Evolutionary conservation across 495 filamentous ascomycete species (phyloP), one percentile per base, ranked within the genome.

Genomic region (Hypoxylon rickii): DNA sequence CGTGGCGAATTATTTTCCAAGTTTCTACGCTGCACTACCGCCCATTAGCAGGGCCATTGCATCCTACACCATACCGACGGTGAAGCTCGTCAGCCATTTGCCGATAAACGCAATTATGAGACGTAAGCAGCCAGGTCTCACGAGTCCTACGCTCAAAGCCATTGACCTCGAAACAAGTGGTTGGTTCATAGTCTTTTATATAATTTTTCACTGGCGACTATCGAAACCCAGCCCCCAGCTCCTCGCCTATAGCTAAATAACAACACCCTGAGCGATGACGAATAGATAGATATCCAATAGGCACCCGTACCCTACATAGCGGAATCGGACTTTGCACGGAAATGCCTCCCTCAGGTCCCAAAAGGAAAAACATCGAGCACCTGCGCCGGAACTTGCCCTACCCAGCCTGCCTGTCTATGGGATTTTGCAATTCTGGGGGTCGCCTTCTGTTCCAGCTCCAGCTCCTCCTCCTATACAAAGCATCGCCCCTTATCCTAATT

Each of bases 401-500:
- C 51, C 53, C 53, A 48, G 26, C 46, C 58, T n/a, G 41, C 20
- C 51, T 47, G 32, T 63, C 59, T 57, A 63, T 53, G 24, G 17
- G 29, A n/a, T n/a, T n/a, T n/a, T n/a, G n/a, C n/a, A n/a, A n/a
- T n/a, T n/a, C n/a, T n/a, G n/a, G n/a, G n/a, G n/a, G n/a, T n/a
- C n/a, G n/a, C n/a, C n/a, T n/a, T n/a, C n/a, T n/a, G n/a, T 40
- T 45, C 53, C 37, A 47, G 44, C 49, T 57, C 52, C 52, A 16
- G 48, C 37, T 32, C 20, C 34, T 36, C 33, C 24, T 34, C 21
- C 21, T 49, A 46, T 46, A 54, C 26, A 45, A 48, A n/a, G n/a
- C n/a, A n/a, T n/a, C 33, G 36, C 51, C 22, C 41, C 26, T 42
- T 17, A 26, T 46, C n/a, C 36, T 39, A 41, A 26, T 19, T 43